Base-by-base conservation (phyloP, 768 basidiomycete genomes). In the Galerina marginata region DNA sequence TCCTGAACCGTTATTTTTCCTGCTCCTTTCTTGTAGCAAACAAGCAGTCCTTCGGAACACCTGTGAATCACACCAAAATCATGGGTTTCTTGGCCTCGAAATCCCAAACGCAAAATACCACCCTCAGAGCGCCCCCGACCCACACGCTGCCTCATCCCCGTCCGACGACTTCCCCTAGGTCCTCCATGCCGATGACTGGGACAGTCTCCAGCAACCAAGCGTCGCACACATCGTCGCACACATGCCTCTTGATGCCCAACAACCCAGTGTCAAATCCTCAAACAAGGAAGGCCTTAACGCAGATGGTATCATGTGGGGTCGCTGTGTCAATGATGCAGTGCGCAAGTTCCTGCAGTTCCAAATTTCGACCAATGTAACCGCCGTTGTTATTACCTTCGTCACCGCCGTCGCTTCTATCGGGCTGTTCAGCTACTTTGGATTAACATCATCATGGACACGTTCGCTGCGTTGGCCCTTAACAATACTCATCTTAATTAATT, bases 251-350 rank as follows among this genome's bases (percentile, higher is more conserved):
- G n/a, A n/a, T n/a, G n/a, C n/a, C n/a, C n/a, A n/a, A n/a, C n/a
- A n/a, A n/a, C n/a, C n/a, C n/a, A n/a, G n/a, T n/a, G n/a, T n/a
- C n/a, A n/a, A n/a, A n/a, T n/a, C n/a, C n/a, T n/a, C n/a, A n/a
- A n/a, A n/a, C n/a, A n/a, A n/a, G n/a, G n/a, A n/a, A n/a, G n/a
- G n/a, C n/a, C n/a, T n/a, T n/a, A n/a, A n/a, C n/a, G n/a, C n/a
- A n/a, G n/a, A n/a, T n/a, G n/a, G n/a, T 57, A 97, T 99, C 67
- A 95, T 97, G 82, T 99, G 97, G 96, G 97, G 97, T 44, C 92
- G 97, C 50, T 96, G 95, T 69, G 96, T 99, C 63, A 99, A 98
- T 73, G 97, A 99, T 69, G 88, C 96, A 0, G 97, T 99, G 52
- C 89, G 91, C 71, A 99, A 99, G 79, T 99, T 99, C 79, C 72